Evolutionary conservation across 176 grass and related monocot species (phyloP).

Genomic region (bread wheat (Triticum aestivum)): DNA sequence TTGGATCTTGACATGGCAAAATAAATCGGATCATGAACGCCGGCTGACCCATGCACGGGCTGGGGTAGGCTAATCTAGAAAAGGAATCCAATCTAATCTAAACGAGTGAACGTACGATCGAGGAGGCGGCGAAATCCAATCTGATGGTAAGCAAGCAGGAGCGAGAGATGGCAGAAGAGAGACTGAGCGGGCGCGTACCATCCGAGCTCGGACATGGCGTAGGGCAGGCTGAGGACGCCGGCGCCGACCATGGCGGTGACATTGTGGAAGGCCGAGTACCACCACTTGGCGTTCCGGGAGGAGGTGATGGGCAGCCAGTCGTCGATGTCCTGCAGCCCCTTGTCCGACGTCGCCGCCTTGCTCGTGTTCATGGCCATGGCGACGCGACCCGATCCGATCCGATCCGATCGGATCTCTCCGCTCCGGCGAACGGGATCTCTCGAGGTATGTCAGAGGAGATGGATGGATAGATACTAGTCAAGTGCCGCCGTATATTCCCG

Average conservation of each 20-base stretch:
- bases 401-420: too few species aligned
- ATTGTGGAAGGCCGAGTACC: conserved; percentile 97
- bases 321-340: conserved; percentile 23
- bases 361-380: neutral
- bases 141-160: neutral
- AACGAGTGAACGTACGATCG: neutral
- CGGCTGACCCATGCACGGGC: neutral
- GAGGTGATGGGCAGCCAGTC: conserved; percentile 93
- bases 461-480: neutral
- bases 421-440: neutral
- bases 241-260: conserved; percentile 98
- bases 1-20: neutral
- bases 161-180: neutral
- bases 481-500: neutral
- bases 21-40: neutral
- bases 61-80: neutral
- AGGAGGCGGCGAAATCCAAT: neutral
- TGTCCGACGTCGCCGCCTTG: neutral
- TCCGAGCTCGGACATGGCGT: conserved; percentile 80
- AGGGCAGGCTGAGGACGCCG: conserved; percentile 84
- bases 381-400: neutral
- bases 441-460: neutral
- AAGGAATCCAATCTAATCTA: neutral
- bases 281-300: conserved; percentile 82
- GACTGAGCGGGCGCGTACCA: conserved; percentile 35